Evolutionary conservation across 2,329 filamentous ascomycete species (phyloP).

Genomic region (Orbilia ellipsospora): DNA sequence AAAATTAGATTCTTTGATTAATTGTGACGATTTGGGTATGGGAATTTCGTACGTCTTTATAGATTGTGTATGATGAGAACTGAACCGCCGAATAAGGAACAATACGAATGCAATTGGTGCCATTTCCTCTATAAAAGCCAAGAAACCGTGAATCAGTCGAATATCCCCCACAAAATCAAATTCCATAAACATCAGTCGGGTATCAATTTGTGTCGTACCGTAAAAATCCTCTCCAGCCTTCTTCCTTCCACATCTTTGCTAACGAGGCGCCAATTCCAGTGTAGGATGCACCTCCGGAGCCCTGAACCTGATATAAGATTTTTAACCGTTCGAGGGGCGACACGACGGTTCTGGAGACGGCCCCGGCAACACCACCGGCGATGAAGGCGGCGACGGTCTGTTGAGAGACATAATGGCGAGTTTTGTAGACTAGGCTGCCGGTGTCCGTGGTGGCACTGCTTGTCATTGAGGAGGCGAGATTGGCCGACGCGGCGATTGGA

Average conservation of each 20-base stretch:
- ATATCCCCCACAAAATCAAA: slow-evolving; percentile 9
- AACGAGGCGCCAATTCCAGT: slow-evolving; percentile 90
- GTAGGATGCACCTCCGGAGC: slow-evolving; percentile 88
- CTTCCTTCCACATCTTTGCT: slow-evolving; percentile 94
- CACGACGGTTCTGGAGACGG: slow-evolving; percentile 96
- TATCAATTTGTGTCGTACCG: slow-evolving; percentile 63
- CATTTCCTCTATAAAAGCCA: slow-evolving; percentile 73
- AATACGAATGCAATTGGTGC: slow-evolving; percentile 97
- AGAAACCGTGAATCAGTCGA: slow-evolving; percentile 18
- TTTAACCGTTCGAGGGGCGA: slow-evolving; percentile 95
- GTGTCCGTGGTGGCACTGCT: slow-evolving; percentile 40
- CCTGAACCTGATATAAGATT: slow-evolving; percentile 97
- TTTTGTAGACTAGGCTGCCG: slow-evolving; percentile 11
- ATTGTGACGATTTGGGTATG: background rate
- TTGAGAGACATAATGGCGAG: slow-evolving; percentile 73
- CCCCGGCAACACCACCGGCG: slow-evolving; percentile 91
- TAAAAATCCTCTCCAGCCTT: slow-evolving; percentile 98
- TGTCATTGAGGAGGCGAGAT: slow-evolving; percentile 51
- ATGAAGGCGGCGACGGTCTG: slow-evolving; percentile 92
- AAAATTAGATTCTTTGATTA: slow-evolving; percentile 30
- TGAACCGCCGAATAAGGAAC: slow-evolving; percentile 98
- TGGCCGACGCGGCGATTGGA: slow-evolving; percentile 52
- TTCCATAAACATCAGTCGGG: background rate
- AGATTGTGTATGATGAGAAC: slow-evolving; percentile 97
- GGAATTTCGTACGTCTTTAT: slow-evolving; percentile 77